Percentiles rank a stretch among this genome's conserved stretches.
Conservation (phyloP, 441 rosid genomes). For the Euphorbia celastroides region DNA sequence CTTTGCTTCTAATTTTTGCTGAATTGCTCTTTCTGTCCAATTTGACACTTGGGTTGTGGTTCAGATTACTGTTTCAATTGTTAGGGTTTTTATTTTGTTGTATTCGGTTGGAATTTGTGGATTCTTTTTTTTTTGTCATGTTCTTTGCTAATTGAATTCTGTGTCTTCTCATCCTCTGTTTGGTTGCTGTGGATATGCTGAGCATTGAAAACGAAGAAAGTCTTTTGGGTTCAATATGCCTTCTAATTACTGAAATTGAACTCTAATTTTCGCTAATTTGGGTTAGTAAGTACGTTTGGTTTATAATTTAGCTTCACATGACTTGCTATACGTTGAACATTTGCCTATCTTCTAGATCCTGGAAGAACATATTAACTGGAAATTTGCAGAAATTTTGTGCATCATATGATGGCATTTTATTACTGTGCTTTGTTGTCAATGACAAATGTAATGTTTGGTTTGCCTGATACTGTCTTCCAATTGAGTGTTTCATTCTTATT, state of each 20-base stretch:
- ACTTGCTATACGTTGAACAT: neutral
- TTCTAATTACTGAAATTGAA: neutral
- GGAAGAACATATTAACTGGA: neutral
- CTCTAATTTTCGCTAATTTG: constrained; percentile 2
- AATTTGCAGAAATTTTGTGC: neutral
- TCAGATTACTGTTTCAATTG: neutral
- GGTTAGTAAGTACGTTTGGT: neutral
- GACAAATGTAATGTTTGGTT: neutral
- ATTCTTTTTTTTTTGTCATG: neutral
- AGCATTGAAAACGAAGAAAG: neutral
- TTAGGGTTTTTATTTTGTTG: constrained; percentile 2
- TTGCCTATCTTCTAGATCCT: constrained; percentile 15
- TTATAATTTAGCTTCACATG: constrained; percentile 5
- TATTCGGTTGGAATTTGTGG: neutral
- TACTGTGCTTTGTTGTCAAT: neutral
- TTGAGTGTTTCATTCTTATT: neutral
- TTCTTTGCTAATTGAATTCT: constrained; percentile 6
- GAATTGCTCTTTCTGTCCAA: neutral
- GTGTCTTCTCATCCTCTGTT: neutral
- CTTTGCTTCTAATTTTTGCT: neutral
- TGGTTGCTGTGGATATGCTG: constrained; percentile 22
- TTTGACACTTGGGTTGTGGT: neutral
- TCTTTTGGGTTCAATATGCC: constrained; percentile 2
- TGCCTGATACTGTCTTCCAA: neutral
- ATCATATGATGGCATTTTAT: neutral